Conservation (phyloP, 441 rosid genomes). For the Omphalea diandra region DNA sequence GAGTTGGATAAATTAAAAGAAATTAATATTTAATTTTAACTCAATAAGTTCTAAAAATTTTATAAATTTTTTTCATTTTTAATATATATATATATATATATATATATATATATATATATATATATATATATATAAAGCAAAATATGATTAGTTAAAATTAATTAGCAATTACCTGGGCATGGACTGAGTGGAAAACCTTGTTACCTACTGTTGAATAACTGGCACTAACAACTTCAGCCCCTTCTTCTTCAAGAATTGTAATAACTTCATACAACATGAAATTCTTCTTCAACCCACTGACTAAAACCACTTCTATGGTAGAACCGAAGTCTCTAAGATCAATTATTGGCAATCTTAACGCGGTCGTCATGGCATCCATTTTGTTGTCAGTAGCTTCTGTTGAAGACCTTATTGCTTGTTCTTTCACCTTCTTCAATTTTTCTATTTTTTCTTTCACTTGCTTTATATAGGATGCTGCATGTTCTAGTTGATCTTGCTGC, state of each 20-base stretch:
- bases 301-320: slow-evolving; percentile 40
- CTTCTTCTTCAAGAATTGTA: slow-evolving; percentile 53
- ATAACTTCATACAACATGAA: slow-evolving; percentile 46
- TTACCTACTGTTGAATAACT: slow-evolving; percentile 39
- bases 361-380: background rate
- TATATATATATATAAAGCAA: too few species aligned
- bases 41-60: too few species aligned
- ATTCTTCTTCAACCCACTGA: slow-evolving; percentile 40
- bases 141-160: too few species aligned
- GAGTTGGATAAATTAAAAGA: too few species aligned
- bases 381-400: background rate
- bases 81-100: too few species aligned
- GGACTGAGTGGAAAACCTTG: slow-evolving; percentile 51
- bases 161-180: slow-evolving; percentile 44
- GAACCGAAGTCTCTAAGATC: slow-evolving; percentile 44
- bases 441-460: slow-evolving; percentile 41
- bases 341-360: slow-evolving; percentile 33
- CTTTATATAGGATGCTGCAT: slow-evolving; percentile 47
- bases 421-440: slow-evolving; percentile 36
- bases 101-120: too few species aligned
- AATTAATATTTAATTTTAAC: too few species aligned
- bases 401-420: slow-evolving; percentile 23
- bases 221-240: slow-evolving; percentile 54
- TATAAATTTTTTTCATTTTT: too few species aligned
- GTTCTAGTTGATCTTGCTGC: slow-evolving; percentile 47